Percentiles rank a stretch among this genome's conserved stretches.
Conservation (phyloP, 1,284 basidiomycete genomes). For the Xerocomus minutiporus region DNA sequence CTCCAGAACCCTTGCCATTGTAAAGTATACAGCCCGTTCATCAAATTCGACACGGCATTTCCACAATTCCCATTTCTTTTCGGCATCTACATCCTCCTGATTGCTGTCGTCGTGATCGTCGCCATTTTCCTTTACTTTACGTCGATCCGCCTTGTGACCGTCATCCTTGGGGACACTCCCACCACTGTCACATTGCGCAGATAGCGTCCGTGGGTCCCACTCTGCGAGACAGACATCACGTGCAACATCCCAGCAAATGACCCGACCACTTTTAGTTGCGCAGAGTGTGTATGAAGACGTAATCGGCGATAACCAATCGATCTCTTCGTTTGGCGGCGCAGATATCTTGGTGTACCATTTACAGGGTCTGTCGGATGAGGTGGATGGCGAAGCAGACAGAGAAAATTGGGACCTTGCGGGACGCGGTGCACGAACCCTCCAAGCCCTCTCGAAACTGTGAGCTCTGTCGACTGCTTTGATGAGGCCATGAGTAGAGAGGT, state of each 20-base stretch:
- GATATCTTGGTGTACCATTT: conserved; percentile 61
- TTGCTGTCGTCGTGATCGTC: conserved; percentile 8
- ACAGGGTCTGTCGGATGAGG: conserved; percentile 13
- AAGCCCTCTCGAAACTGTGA: conserved; percentile 54
- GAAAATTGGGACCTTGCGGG: conserved; percentile 37
- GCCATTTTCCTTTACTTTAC: conserved; percentile 8
- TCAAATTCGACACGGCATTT: conserved; percentile 74
- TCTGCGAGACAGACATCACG: conserved; percentile 54
- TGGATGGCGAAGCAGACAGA: conserved; percentile 17
- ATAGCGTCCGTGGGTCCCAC: conserved; percentile 49
- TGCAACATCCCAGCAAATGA: conserved; percentile 73
- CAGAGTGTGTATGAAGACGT: conserved; percentile 69
- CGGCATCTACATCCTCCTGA: conserved; percentile 9
- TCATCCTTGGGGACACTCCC: conserved; percentile 13
- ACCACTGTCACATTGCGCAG: neutral
- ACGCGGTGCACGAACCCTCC: conserved; percentile 54
- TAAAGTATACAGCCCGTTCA: conserved; percentile 64
- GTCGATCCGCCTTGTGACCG: conserved; percentile 6
- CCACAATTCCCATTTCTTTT: conserved; percentile 64
- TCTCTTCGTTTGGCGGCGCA: conserved; percentile 59
- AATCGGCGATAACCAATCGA: conserved; percentile 72
- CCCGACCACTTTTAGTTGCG: conserved; percentile 66
- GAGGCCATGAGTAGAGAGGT: conserved; percentile 56
- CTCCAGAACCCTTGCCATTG: conserved; percentile 60
- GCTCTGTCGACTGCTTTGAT: conserved; percentile 60